Conservation (phyloP, 2,329 filamentous ascomycete genomes). For the Fusarium musae region DNA sequence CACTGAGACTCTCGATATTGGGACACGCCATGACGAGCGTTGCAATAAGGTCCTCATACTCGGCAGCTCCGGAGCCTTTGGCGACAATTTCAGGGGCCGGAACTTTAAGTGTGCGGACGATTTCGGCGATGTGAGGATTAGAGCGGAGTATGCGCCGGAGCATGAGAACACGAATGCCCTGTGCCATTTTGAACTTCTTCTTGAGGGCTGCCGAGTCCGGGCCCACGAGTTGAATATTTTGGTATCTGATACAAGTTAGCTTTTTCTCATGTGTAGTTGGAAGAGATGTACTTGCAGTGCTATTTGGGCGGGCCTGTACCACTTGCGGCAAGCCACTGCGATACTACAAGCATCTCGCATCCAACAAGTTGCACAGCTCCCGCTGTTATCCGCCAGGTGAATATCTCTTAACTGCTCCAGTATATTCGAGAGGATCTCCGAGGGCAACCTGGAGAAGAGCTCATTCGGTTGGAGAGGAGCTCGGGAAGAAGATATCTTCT, state of each 20-base stretch:
- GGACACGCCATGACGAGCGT: constrained; percentile 73
- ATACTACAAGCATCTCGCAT: constrained; percentile 69
- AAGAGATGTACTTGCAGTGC: constrained; percentile 57
- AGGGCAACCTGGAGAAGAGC: constrained; percentile 65
- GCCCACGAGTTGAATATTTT: constrained; percentile 68
- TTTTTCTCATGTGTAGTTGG: not conserved
- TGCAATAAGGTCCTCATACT: constrained; percentile 68
- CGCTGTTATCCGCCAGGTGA: constrained; percentile 60
- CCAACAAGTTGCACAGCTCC: constrained; percentile 72
- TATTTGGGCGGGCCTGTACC: constrained; percentile 61
- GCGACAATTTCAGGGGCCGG: constrained; percentile 56
- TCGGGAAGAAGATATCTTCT: constrained; percentile 24
- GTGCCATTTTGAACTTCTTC: constrained; percentile 66
- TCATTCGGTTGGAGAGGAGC: constrained; percentile 58
- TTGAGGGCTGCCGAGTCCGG: constrained; percentile 65
- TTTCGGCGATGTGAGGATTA: constrained; percentile 62
- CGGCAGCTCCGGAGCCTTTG: constrained; percentile 51
- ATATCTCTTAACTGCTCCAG: constrained; percentile 62
- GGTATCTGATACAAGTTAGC: constrained; percentile 57
- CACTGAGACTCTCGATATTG: constrained; percentile 69
- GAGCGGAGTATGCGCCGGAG: constrained; percentile 67
- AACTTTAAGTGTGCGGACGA: constrained; percentile 68
- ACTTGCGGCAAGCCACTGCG: constrained; percentile 61
- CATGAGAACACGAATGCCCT: constrained; percentile 64
- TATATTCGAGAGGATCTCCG: constrained; percentile 69